Percentiles rank a stretch among this genome's conserved stretches.
Evolutionary conservation across 345 rosid genomes (phyloP).

Genomic region (Sisymbrium altissimum): DNA sequence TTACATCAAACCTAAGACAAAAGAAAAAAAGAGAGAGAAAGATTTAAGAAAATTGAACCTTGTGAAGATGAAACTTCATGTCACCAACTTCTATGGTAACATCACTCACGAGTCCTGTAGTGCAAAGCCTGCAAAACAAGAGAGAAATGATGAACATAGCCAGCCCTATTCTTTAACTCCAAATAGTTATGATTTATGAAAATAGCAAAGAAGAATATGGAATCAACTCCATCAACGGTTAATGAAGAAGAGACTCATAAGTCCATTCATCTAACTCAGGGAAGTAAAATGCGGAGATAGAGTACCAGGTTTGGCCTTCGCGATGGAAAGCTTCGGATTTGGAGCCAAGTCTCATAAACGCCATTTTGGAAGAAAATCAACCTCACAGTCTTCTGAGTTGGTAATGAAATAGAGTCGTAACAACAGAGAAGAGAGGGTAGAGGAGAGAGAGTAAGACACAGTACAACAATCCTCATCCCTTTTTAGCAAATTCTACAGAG

Average conservation of each 20-base stretch:
- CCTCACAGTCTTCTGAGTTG: background rate
- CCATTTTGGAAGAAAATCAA: conserved; percentile 38
- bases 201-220: too few species aligned
- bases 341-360: conserved; percentile 70
- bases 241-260: background rate
- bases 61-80: conserved; percentile 73
- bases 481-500: conserved; percentile 13
- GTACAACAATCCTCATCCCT: background rate
- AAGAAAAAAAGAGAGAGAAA: background rate
- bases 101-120: conserved; percentile 73
- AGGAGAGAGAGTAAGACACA: background rate
- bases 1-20: background rate
- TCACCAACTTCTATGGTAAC: conserved; percentile 60
- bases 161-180: background rate
- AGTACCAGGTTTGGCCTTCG: conserved; percentile 58
- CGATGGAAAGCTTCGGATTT: conserved; percentile 67
- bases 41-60: conserved; percentile 38
- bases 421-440: background rate
- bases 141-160: background rate
- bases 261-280: background rate
- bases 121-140: conserved; percentile 49
- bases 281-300: conserved; percentile 2
- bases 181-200: too few species aligned
- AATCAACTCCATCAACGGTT: too few species aligned
- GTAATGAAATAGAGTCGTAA: conserved; percentile 6